Base-by-base conservation (phyloP, 140 eudicot genomes). In the Oenanthe javanica region DNA sequence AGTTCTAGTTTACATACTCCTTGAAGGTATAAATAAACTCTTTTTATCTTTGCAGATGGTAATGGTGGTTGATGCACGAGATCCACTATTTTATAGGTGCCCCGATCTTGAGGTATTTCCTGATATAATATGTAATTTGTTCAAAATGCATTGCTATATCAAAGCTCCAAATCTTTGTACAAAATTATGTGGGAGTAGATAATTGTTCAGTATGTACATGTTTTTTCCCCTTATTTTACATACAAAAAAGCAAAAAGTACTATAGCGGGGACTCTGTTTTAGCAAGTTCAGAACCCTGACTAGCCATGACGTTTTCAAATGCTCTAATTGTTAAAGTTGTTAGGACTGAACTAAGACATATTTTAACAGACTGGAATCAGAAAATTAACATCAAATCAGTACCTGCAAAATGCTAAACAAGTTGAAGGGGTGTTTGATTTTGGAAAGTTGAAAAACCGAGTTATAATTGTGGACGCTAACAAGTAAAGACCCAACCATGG, bases 1-100 rank as follows among this genome's bases (percentile, higher is more conserved):
- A 25, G 46, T 38, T 63, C 6, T 76, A 12, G 15, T 19, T 64
- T 25, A 2, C 10, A 18, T 42, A 7, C 31, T 42, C 6, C 23
- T 71, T 45, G 66, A 38, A 55, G 6, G 48, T 36, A 49, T 80
- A 78, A 42, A 79, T 36, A 45, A 1, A 46, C 69, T 16, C 21
- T 57, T 21, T 75, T 23, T 76, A 48, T 81, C 23, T 86, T 15
- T 55, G 38, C 92, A 94, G 98, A 90, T 94, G 84, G 98, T 94
- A 77, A 94, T 89, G 97, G 98, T 94, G 79, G 98, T 94, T 88
- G 98, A 94, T 86, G 97, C 97, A 79, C 89, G 98, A 70, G 93
- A 94, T 85, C 98, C 98, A 11, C 88, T 94, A 77, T 94, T 94
- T 80, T 94, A 94, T 84, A 97, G 97, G 43, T 92, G 98, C 86